Evolutionary conservation across 2,329 filamentous ascomycete species (phyloP).

Genomic region (Pezizomycotina sp.): DNA sequence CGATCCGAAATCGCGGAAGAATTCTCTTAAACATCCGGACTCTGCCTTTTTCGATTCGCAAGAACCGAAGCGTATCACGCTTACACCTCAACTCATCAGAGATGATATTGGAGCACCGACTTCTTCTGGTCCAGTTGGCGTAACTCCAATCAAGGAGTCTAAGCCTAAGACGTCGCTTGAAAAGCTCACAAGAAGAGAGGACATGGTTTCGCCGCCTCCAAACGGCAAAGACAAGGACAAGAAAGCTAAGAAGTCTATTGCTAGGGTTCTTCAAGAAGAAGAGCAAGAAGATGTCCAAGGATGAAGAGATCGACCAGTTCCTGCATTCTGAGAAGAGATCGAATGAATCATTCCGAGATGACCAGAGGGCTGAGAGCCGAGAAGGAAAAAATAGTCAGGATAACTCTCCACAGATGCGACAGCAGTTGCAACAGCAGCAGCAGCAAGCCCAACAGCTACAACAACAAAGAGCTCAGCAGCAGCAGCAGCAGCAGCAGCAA

Average conservation of each 20-base stretch:
- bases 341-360: constrained; percentile 19
- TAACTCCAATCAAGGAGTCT: constrained; percentile 29
- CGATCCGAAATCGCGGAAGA: constrained; percentile 6
- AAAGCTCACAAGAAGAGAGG: constrained; percentile 56
- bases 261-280: constrained; percentile 41
- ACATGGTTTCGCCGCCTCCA: constrained; percentile 37
- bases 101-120: constrained; percentile 41
- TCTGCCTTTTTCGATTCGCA: constrained; percentile 76
- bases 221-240: constrained; percentile 58
- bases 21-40: constrained; percentile 27
- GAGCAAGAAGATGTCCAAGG: constrained; percentile 24
- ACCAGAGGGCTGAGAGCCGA: constrained; percentile 19
- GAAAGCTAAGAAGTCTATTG: constrained; percentile 55
- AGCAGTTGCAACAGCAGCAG: constrained; percentile 10
- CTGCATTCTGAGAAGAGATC: constrained; percentile 20
- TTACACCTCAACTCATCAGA: constrained; percentile 79
- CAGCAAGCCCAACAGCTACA: constrained; percentile 4
- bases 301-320: constrained; percentile 30
- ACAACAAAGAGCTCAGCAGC: constrained; percentile 14
- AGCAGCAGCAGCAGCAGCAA: constrained; percentile 24
- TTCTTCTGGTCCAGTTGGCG: constrained; percentile 29
- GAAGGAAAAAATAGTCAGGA: constrained; percentile 16
- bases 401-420: constrained; percentile 15
- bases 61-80: constrained; percentile 91
- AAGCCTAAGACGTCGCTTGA: constrained; percentile 44